These are phyloP conservation scores for Chytriomyces sp. DNA, from an alignment of 192 early-diverging fungal genomes.

Conservation along the genomic window DNA sequence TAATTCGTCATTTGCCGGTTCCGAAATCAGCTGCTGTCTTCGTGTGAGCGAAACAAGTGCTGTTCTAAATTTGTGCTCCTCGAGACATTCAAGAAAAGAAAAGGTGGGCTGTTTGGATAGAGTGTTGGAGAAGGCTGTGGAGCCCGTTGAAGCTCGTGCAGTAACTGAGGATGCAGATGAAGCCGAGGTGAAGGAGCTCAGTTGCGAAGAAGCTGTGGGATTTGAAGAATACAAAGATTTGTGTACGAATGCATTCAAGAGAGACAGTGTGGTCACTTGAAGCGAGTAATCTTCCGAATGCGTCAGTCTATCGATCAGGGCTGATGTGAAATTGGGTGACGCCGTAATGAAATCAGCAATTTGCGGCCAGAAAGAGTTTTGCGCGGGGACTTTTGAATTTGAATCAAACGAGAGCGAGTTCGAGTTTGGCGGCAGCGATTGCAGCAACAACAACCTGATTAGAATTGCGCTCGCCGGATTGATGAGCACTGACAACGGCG, in stretches of 20 bases:
- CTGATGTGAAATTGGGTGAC: slow-evolving; percentile 52
- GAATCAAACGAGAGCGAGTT: not conserved
- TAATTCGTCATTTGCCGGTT: slow-evolving; percentile 61
- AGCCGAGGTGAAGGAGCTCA: not conserved
- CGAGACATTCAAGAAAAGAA: slow-evolving; percentile 53
- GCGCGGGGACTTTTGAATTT: slow-evolving; percentile 2
- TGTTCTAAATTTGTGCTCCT: slow-evolving; percentile 54
- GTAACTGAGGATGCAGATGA: too few species aligned
- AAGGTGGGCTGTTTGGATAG: too few species aligned
- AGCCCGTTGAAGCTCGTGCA: too few species aligned
- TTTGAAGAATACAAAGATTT: slow-evolving; percentile 57
- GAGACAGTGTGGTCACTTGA: slow-evolving; percentile 65
- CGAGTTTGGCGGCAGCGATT: slow-evolving; percentile 10
- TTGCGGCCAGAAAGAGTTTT: slow-evolving; percentile 20
- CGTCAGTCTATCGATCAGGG: slow-evolving; percentile 64
- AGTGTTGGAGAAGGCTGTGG: too few species aligned
- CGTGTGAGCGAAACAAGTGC: slow-evolving; percentile 56
- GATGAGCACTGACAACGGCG: slow-evolving; percentile 72
- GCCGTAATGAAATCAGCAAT: slow-evolving; percentile 57
- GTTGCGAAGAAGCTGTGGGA: not conserved
- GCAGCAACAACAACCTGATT: not conserved
- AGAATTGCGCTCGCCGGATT: slow-evolving; percentile 60
- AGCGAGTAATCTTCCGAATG: slow-evolving; percentile 64
- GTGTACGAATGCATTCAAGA: slow-evolving; percentile 68
- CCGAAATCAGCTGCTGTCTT: slow-evolving; percentile 34